Evolutionary conservation across 2,329 filamentous ascomycete species (phyloP).

Genomic region (Paraconiothyrium brasiliense): DNA sequence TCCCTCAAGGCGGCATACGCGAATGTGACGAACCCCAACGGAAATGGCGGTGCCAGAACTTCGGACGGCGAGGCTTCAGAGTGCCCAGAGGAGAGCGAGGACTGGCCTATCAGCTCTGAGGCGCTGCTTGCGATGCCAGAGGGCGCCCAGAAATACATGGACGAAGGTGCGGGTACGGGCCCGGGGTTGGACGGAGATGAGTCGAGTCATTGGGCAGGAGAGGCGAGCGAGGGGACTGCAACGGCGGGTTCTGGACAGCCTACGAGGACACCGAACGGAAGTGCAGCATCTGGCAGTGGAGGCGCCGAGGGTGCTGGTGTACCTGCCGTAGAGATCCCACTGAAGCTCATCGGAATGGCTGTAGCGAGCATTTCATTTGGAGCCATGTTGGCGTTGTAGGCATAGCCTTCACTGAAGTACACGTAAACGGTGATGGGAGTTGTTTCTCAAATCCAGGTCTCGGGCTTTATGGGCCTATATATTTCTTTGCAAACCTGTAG

Average conservation of each 20-base stretch:
- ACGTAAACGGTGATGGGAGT: background rate
- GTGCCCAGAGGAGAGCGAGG: conserved; percentile 63
- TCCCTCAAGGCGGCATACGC: conserved; percentile 62
- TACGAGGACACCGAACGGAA: conserved; percentile 33
- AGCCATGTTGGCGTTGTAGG: conserved; percentile 33
- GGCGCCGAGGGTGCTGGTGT: conserved; percentile 27
- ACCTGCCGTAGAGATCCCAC: conserved; percentile 35
- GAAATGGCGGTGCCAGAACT: conserved; percentile 67
- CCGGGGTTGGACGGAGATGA: conserved; percentile 64
- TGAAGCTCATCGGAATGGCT: conserved; percentile 42
- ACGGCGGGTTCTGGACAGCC: conserved; percentile 40
- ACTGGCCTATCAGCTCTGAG: conserved; percentile 64
- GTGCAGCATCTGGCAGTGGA: conserved; percentile 14
- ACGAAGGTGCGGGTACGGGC: conserved; percentile 65
- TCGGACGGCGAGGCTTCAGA: conserved; percentile 59
- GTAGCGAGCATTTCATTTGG: conserved; percentile 45
- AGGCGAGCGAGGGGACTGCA: conserved; percentile 39
- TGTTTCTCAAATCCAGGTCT: background rate
- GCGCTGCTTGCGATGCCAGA: conserved; percentile 66
- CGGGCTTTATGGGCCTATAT: too few relatives aligned
- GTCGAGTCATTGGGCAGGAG: conserved; percentile 42
- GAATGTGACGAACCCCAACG: conserved; percentile 61
- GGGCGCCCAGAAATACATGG: conserved; percentile 65
- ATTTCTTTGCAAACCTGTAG: too few relatives aligned
- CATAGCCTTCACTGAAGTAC: background rate